Evolutionary conservation across 2,329 filamentous ascomycete genomes (phyloP).

Genomic region (Xylaria arbuscula): DNA sequence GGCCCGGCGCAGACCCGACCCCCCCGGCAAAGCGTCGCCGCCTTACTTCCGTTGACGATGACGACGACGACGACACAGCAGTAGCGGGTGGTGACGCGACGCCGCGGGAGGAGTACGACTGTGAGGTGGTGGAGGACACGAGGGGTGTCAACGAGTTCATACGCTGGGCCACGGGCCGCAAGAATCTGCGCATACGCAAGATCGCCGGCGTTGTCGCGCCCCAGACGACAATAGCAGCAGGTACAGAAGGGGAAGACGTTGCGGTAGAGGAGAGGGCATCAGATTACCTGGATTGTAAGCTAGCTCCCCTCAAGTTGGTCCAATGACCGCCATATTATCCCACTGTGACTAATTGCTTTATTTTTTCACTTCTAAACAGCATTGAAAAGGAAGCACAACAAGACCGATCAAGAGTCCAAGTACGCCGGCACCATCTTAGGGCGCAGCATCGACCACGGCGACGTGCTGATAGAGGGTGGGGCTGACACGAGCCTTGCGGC

Average conservation of each 20-base stretch:
- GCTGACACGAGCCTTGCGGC: constrained; percentile 72
- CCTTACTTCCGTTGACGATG: constrained; percentile 17
- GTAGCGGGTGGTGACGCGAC: background rate
- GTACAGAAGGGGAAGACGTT: constrained; percentile 57
- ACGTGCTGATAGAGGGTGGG: constrained; percentile 83
- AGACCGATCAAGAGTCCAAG: constrained; percentile 85
- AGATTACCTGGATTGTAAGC: constrained; percentile 75
- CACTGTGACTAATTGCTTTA: background rate
- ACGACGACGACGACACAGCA: background rate
- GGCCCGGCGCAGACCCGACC: constrained; percentile 67
- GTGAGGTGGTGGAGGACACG: constrained; percentile 68
- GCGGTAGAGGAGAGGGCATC: constrained; percentile 63
- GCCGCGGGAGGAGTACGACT: background rate
- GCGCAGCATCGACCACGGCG: constrained; percentile 74
- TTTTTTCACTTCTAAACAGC: constrained; percentile 56
- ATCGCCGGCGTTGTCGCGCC: constrained; percentile 75
- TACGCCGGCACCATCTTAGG: constrained; percentile 88
- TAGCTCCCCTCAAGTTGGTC: constrained; percentile 43
- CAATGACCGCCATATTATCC: constrained; percentile 1
- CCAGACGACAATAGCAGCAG: constrained; percentile 43
- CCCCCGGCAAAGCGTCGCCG: constrained; percentile 31
- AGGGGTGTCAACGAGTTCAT: constrained; percentile 82
- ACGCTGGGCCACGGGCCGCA: constrained; percentile 78
- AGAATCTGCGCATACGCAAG: constrained; percentile 82
- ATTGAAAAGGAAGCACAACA: constrained; percentile 92